Evolutionary conservation across 2,329 filamentous ascomycete species (phyloP), one percentile per base, ranked within the genome.

Genomic region (Diaporthe citrichinensis): DNA sequence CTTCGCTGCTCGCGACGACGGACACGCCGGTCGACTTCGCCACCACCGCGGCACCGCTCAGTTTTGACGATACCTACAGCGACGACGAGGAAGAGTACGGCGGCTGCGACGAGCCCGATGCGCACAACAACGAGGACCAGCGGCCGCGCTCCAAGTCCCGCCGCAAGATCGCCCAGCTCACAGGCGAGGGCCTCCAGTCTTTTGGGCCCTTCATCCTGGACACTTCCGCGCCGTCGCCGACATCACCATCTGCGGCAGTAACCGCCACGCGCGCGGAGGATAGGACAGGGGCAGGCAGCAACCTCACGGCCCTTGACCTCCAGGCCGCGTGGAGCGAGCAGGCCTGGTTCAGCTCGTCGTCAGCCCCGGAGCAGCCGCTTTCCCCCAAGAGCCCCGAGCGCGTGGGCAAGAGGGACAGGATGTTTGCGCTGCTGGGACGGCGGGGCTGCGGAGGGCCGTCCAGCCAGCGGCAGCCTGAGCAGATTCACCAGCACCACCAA

Each of bases 251-350:
- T 4, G n/a, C n/a, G 0, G 39, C 23, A 10, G 2, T 14, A 15
- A 34, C 2, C 10, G 15, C 1, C 20, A 3, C 15, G 3, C 23
- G 23, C 46, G 72, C 23, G 23, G 23, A 14, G 31, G 6, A 12
- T 12, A 39, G 36, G 36, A 39, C 2, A 0, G 2, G 36, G 34
- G 8, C 8, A 36, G 34, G 34, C 34, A 10, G 10, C 34, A 1
- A 41, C 58, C 4, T 15, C 12, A 36, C 55, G 10, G 65, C 20
- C 0, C 55, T 59, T 3, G 55, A 36, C 25, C 57, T 69, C 17
- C 57, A 76, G 25, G 20, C 20, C 23, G 74, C 74, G 4, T 76
- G 74, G 31, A 74, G 65, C 65, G 72, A 76, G 44, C n/a, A 55
- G 15, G 57, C 46, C 2, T 76, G 74, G 74, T 74, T 71, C 67